Percentiles rank a stretch among this genome's conserved stretches.
Conservation (phyloP, 371 early-diverging fungal genomes). For the Globomyces sp. region DNA sequence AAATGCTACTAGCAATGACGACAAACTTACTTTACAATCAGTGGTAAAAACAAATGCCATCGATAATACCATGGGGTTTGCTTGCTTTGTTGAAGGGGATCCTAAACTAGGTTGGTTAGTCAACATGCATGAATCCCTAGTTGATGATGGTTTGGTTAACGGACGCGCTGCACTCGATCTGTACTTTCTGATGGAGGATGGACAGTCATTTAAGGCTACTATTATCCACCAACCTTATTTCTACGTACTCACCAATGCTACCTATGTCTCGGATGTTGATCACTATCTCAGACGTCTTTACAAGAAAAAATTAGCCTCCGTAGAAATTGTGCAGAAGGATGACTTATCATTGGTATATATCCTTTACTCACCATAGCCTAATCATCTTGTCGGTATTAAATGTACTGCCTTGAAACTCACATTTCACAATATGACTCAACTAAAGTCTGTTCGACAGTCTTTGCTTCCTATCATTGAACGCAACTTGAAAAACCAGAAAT, state of each 20-base stretch:
- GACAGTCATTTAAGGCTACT: constrained; percentile 85
- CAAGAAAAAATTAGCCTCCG: constrained; percentile 61
- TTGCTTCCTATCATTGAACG: constrained; percentile 67
- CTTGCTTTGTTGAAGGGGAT: constrained; percentile 74
- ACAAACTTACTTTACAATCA: not conserved
- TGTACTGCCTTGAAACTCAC: constrained; percentile 72
- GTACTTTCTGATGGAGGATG: constrained; percentile 90
- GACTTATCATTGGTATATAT: constrained; percentile 77
- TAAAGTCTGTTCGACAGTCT: constrained; percentile 71
- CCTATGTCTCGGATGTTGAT: constrained; percentile 79
- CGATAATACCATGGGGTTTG: constrained; percentile 81
- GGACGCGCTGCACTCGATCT: constrained; percentile 83
- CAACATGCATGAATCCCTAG: constrained; percentile 82
- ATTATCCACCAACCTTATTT: constrained; percentile 87
- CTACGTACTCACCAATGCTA: constrained; percentile 66
- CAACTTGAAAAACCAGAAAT: constrained; percentile 66
- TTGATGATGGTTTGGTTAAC: constrained; percentile 47
- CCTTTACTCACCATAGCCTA: constrained; percentile 53
- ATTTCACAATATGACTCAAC: constrained; percentile 81
- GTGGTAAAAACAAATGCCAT: constrained; percentile 50
- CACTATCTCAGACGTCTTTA: constrained; percentile 79
- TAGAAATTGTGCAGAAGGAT: constrained; percentile 70
- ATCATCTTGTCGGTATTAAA: constrained; percentile 82
- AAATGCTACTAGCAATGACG: too few species aligned
- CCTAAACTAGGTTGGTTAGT: constrained; percentile 89